phyloP scores from a whole-genome alignment of 169 alveolate genomes.

The Toxoplasma gondii region DNA sequence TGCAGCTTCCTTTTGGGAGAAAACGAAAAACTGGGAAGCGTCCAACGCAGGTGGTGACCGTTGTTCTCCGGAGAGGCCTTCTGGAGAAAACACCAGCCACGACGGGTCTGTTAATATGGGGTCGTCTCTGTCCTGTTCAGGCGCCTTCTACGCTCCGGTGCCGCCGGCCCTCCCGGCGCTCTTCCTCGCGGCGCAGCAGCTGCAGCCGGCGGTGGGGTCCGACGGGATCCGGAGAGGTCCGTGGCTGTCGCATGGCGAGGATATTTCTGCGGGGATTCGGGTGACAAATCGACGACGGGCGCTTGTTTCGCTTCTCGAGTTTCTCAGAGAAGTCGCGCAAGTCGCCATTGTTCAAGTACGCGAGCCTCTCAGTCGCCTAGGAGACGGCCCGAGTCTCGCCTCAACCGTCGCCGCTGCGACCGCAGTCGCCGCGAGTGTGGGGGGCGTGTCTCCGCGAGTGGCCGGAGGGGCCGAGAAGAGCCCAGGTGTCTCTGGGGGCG shows the following conservation, averaged over 20 bases:
- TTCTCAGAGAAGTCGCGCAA: neutral
- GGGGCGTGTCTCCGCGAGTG: neutral
- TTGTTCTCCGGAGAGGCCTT: neutral
- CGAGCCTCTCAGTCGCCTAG: neutral
- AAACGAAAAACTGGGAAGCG: neutral
- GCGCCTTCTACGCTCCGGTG: neutral
- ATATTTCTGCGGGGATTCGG: neutral
- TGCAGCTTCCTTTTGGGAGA: neutral
- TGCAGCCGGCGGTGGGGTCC: slow-evolving; percentile 32
- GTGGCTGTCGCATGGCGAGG: slow-evolving; percentile 18
- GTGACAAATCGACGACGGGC: slow-evolving; percentile 2
- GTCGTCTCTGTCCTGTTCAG: neutral
- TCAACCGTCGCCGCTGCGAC: slow-evolving; percentile 14
- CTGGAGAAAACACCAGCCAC: neutral
- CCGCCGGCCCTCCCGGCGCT: neutral
- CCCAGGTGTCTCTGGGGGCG: neutral
- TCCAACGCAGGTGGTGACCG: neutral
- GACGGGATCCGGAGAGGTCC: slow-evolving; percentile 44
- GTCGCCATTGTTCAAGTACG: slow-evolving; percentile 27
- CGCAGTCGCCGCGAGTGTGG: slow-evolving; percentile 2
- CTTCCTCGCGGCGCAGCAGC: neutral
- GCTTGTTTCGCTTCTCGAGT: neutral
- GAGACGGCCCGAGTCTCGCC: neutral
- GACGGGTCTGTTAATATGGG: neutral
- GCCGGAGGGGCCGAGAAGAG: neutral